Evolutionary conservation across 352 stramenopile species (phyloP), one percentile per base, ranked within the genome.

Genomic region (Phytophthora sp.): DNA sequence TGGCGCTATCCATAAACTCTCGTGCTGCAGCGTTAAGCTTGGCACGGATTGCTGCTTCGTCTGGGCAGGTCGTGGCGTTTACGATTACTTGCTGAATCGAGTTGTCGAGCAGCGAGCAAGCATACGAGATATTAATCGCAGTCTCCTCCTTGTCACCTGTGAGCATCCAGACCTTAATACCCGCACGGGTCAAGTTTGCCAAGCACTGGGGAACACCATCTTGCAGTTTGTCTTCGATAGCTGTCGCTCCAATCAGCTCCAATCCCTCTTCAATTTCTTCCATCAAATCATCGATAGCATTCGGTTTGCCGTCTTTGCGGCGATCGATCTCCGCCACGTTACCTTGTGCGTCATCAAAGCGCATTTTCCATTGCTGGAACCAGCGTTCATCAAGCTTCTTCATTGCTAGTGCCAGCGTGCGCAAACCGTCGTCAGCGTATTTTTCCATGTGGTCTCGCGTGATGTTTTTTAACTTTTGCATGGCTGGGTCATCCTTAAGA

Each of bases 91-190:
- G 85, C 28, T 91, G 79, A 31, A 96, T 98, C 0, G 70, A 76
- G 57, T 92, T 91, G 57, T 91, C 78, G 10, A 98, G 51, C 17
- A 98, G 54, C 12, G 85, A 89, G 55, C 85, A 97, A 6, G 91
- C 87, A 45, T 96, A 97, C n/a, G 80, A 92, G 63, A 98, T 98
- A 66, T 98, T 98, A 55, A 98, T 98, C 27, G 95, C 95, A 0
- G 95, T 98, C 62, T 98, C 95, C 51, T 96, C 74, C 72, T 98
- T 98, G 71, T 98, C 95, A 17, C 94, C 93, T 4, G 95, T 98
- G n/a, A 98, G 84, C 77, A 98, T 96, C 92, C 94, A 98, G 13
- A 98, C 82, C 66, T 97, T 97, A 53, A 98, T 97, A 1, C 92
- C 93, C 0, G 91, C 94, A 11, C 64, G 62, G 2, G 84, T 90